Percentiles rank a stretch among this genome's conserved stretches.
Conservation (phyloP, 1,284 basidiomycete genomes). For the Rhodotorula sp. region DNA sequence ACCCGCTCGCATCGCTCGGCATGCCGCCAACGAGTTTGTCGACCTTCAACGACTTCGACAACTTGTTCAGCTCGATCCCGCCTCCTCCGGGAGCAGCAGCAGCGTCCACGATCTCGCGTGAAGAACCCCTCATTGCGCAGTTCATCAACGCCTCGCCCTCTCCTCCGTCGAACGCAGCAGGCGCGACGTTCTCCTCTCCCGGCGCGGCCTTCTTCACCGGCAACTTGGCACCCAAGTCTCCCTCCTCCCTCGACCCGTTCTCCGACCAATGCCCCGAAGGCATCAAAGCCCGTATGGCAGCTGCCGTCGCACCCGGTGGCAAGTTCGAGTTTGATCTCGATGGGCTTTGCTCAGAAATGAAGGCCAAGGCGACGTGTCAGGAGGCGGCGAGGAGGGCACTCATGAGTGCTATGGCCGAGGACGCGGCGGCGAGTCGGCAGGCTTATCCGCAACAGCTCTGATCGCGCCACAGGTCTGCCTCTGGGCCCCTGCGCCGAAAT, state of each 20-base stretch:
- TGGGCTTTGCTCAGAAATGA: constrained; percentile 36
- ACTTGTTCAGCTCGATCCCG: constrained; percentile 19
- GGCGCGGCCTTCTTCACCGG: neutral
- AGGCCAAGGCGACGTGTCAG: constrained; percentile 39
- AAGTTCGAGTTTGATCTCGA: constrained; percentile 41
- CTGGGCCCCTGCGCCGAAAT: too few relatives aligned
- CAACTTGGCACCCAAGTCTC: neutral
- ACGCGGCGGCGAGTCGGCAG: constrained; percentile 11
- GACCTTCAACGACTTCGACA: constrained; percentile 33
- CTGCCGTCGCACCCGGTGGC: neutral
- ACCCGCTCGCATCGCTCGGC: constrained; percentile 28
- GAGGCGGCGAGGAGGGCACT: constrained; percentile 36
- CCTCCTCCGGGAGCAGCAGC: neutral
- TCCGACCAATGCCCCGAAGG: too few relatives aligned
- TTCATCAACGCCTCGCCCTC: too few relatives aligned
- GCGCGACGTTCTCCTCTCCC: too few relatives aligned
- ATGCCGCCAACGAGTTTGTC: constrained; percentile 2
- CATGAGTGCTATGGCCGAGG: constrained; percentile 33
- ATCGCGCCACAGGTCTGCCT: neutral
- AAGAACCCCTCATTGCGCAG: neutral
- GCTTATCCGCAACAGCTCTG: constrained; percentile 16
- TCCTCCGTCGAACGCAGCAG: too few relatives aligned
- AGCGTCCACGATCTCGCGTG: neutral
- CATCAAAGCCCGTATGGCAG: neutral
- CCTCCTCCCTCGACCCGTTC: too few relatives aligned